phyloP scores from a whole-genome alignment of 176 grass and related monocot genomes.

The Bothriochloa decipiens region DNA sequence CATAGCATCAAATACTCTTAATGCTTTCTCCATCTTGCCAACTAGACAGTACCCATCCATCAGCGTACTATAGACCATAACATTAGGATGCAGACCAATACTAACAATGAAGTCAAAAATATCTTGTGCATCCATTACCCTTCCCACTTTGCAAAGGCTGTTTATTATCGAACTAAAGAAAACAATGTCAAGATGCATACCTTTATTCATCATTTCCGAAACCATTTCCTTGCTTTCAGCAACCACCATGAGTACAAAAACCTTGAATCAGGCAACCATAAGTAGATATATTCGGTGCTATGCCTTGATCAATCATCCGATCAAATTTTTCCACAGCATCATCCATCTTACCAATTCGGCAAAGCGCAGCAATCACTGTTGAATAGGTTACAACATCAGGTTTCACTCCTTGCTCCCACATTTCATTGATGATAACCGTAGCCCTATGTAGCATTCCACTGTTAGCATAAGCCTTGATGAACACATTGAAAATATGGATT shows the following conservation, averaged over 20 bases:
- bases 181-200: not conserved
- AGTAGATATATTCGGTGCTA: too few species aligned
- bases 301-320: constrained; percentile 12
- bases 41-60: not conserved
- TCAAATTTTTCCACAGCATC: not conserved
- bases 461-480: constrained; percentile 30
- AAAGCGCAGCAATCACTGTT: constrained; percentile 10
- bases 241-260: constrained; percentile 29
- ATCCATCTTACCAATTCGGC: not conserved
- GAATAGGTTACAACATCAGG: constrained; percentile 4
- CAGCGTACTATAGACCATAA: not conserved
- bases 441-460: constrained; percentile 1
- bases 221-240: constrained; percentile 23
- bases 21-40: not conserved
- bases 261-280: constrained; percentile 13
- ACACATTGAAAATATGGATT: not conserved
- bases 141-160: too few species aligned
- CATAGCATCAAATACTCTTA: not conserved
- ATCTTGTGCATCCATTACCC: too few species aligned
- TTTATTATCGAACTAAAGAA: too few species aligned
- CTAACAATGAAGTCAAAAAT: too few species aligned
- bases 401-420: constrained; percentile 5
- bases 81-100: too few species aligned
- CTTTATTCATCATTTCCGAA: constrained; percentile 29
- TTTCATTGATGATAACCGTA: not conserved